Evolutionary conservation across 805 yeast species (phyloP), one percentile per base, ranked within the genome.

Genomic region (Metschnikowia picachoensis): DNA sequence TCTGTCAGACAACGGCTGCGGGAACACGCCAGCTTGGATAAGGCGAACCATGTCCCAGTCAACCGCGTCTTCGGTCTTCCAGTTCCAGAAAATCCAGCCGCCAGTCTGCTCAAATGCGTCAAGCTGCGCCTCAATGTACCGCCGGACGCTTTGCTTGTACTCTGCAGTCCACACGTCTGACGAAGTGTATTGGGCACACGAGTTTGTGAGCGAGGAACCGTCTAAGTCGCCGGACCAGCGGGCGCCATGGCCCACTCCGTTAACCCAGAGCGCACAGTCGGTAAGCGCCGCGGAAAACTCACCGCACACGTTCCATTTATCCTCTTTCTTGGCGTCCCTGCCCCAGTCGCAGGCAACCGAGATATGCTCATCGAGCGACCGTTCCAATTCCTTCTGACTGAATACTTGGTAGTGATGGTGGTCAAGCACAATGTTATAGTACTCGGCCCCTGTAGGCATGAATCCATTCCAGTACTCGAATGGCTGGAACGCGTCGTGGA

Each of bases 41-140:
- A 91, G 76, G 52, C 72, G 70, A 57, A 74, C 72, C 70, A 87
- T 76, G 67, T 87, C 96, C 97, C 97, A 91, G 64, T 91, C 97
- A 44, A 84, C 62, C 16, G 87, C 73, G 55, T 67, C 67, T 68
- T 91, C 97, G 27, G 96, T 86, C 74, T 90, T 91, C 85, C 88
- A 90, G 64, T 85, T 80, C 97, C 97, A 91, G 73, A 87, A 85
- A 47, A 88, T 78, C 97, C 97, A 91, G 30, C 98, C 98, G 31
- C 74, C 77, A 48, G 80, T 76, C 57, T 76, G 77, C 58, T 83
- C 87, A 45, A 65, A 69, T 1, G 96, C 88, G 62, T 91, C 96
- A 60, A 91, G 70, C 74, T 91, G 97, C 40, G 96, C 96, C 70
- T 91, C 97, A 41, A 90, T 73, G 62, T 74, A 89, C 57, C 70